These are phyloP conservation scores for Planoprotostelium fungivorum DNA, from an alignment of 78 protist genomes.

Conservation along the genomic window DNA sequence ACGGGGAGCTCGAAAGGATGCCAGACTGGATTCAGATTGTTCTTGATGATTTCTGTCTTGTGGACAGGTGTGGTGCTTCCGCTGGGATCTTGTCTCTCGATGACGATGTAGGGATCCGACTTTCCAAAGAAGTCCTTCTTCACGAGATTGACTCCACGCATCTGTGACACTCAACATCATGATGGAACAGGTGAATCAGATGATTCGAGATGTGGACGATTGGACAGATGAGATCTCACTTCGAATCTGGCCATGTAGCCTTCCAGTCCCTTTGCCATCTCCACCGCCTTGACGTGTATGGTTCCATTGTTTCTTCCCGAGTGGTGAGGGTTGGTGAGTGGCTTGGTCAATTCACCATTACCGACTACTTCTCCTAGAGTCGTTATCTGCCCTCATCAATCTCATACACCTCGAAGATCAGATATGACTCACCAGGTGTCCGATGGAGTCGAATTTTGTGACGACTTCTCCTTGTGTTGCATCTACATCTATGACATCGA, in stretches of 20 bases:
- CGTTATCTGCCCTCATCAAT: neutral
- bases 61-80: slow-evolving; percentile 5
- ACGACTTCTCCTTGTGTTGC: neutral
- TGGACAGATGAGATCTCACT: neutral
- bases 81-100: slow-evolving; percentile 1
- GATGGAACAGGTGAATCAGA: neutral
- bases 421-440: neutral
- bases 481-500: neutral
- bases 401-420: neutral
- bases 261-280: neutral
- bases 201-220: too few species aligned
- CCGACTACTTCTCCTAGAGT: neutral
- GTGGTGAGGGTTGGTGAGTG: neutral
- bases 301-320: neutral
- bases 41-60: slow-evolving; percentile 42
- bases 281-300: neutral
- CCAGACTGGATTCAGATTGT: slow-evolving; percentile 47
- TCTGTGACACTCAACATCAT: neutral
- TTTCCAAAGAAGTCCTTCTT: slow-evolving; percentile 57
- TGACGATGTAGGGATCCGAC: slow-evolving; percentile 57
- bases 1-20: slow-evolving; percentile 2
- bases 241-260: neutral
- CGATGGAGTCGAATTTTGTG: neutral
- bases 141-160: neutral
- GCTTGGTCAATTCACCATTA: neutral